These are phyloP conservation scores for Solanum piurae DNA, from an alignment of 257 asterid genomes.

Conservation along the genomic window DNA sequence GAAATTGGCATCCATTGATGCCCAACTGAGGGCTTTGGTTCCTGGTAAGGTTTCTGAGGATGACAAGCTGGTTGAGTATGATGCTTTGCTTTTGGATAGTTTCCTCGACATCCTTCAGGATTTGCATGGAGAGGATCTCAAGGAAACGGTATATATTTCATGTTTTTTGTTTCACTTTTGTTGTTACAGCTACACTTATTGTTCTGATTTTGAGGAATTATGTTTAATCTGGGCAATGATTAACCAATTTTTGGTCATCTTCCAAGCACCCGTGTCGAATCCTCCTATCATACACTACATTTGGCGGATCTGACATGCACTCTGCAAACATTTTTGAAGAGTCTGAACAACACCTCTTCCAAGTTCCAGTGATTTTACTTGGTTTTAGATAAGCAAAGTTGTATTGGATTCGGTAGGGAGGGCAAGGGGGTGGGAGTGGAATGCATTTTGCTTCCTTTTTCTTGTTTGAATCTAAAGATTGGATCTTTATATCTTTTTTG, in stretches of 20 bases:
- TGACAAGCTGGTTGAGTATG: constrained; percentile 47
- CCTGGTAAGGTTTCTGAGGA: constrained; percentile 39
- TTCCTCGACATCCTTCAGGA: constrained; percentile 47
- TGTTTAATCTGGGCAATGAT: neutral
- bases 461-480: neutral
- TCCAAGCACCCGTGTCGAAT: neutral
- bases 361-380: neutral
- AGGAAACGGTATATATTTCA: constrained; percentile 23
- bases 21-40: constrained; percentile 35
- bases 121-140: constrained; percentile 37
- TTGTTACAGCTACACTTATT: neutral
- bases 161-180: neutral
- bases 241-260: neutral
- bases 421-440: neutral
- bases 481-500: neutral
- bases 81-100: constrained; percentile 42
- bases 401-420: neutral
- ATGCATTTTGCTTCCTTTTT: neutral
- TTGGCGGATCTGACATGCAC: neutral
- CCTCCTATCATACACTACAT: neutral
- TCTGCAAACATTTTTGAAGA: neutral
- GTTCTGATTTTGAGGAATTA: neutral
- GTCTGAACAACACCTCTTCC: neutral
- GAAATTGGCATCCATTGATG: constrained; percentile 47
- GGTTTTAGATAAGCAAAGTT: neutral